A percentile compares a stretch with the other conserved stretches of the same genome.
These are phyloP conservation scores for Aspergillus candidus DNA, from an alignment of 2,329 filamentous ascomycete species.

Conservation along the genomic window DNA sequence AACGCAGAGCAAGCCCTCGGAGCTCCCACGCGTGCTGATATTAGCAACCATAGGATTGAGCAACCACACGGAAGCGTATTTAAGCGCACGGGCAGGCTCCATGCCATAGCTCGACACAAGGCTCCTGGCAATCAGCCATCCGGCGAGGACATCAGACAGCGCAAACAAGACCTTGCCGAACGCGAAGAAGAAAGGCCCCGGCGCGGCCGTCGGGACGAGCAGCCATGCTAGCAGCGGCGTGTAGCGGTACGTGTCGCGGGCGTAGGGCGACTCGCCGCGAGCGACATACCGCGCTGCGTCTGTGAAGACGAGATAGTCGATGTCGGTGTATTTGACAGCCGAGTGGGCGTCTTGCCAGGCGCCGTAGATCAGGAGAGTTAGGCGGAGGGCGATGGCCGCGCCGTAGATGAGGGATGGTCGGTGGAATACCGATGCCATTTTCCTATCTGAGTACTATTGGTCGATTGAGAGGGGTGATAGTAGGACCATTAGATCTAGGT, in stretches of 20 bases:
- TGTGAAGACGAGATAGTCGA: slow-evolving; percentile 97
- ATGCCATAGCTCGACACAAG: slow-evolving; percentile 46
- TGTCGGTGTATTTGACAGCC: slow-evolving; percentile 95
- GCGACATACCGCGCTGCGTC: slow-evolving; percentile 78
- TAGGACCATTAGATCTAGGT: too few species aligned
- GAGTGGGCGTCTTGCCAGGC: slow-evolving; percentile 88
- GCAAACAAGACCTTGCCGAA: slow-evolving; percentile 88
- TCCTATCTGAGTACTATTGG: neutral
- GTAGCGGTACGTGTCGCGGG: slow-evolving; percentile 91
- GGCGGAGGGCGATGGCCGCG: slow-evolving; percentile 56
- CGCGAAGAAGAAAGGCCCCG: slow-evolving; percentile 48
- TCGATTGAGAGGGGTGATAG: neutral
- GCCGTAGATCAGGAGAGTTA: slow-evolving; percentile 74
- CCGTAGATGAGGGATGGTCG: slow-evolving; percentile 31
- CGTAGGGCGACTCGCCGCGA: slow-evolving; percentile 68
- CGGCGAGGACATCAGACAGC: slow-evolving; percentile 72
- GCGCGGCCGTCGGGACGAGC: slow-evolving; percentile 69
- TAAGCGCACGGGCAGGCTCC: slow-evolving; percentile 53
- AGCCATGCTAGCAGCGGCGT: slow-evolving; percentile 91
- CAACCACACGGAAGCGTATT: slow-evolving; percentile 82
- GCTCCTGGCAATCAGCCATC: slow-evolving; percentile 64
- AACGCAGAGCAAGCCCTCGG: slow-evolving; percentile 81
- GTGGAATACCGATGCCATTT: slow-evolving; percentile 24
- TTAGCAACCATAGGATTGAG: slow-evolving; percentile 97
- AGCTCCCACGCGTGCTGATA: slow-evolving; percentile 91